These are phyloP conservation scores for Diophrys sp. DNA, from an alignment of 73 alveolate species.

Conservation along the genomic window DNA sequence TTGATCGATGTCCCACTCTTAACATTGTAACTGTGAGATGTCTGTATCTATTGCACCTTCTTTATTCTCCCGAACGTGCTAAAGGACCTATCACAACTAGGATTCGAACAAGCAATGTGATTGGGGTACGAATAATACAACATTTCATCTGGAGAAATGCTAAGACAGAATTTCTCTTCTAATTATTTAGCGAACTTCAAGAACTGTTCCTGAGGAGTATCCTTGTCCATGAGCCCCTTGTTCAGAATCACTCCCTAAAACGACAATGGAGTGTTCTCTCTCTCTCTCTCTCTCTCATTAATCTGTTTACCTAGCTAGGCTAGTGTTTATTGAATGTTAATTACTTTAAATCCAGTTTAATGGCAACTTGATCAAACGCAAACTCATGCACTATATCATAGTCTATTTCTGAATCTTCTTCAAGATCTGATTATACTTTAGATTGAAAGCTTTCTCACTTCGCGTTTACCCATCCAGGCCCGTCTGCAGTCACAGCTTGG, in stretches of 20 bases:
- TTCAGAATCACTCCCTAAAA: neutral
- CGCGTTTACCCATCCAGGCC: too few species aligned
- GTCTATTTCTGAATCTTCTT: too few species aligned
- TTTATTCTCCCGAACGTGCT: neutral
- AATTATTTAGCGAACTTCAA: neutral
- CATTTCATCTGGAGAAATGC: neutral
- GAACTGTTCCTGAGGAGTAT: neutral
- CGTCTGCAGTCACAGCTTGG: too few species aligned
- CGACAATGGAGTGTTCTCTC: neutral
- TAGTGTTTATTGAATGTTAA: neutral
- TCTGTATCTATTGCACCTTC: neutral
- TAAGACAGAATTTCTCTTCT: neutral
- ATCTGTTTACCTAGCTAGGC: neutral
- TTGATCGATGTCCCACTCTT: too few species aligned
- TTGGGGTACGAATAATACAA: neutral
- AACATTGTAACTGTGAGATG: too few species aligned
- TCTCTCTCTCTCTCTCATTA: neutral
- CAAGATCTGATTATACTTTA: too few species aligned
- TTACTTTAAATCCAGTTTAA: too few species aligned
- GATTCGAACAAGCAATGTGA: neutral
- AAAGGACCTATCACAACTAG: neutral
- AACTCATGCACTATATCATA: neutral
- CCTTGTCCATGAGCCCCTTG: neutral
- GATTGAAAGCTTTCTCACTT: too few species aligned
- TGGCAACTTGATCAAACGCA: too few species aligned